These are phyloP conservation scores for Alternaria arborescens DNA, from an alignment of 2,329 filamentous ascomycete genomes.

Conservation along the genomic window DNA sequence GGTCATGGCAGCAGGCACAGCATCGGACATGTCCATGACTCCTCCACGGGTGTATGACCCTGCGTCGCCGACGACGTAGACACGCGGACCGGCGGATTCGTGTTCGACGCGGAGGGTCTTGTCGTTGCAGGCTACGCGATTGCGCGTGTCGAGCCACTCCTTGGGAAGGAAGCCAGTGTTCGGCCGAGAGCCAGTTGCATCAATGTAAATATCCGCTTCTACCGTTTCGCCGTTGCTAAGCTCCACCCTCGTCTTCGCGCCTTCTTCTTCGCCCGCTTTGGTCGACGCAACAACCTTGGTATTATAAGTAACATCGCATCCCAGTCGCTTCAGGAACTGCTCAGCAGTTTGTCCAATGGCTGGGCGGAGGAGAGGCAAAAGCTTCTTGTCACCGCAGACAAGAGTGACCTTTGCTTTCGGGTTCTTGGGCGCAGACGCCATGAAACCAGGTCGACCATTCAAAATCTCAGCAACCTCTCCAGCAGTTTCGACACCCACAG, in stretches of 20 bases:
- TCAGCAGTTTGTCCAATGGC: constrained; percentile 57
- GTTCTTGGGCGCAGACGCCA: constrained; percentile 49
- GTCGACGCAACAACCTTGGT: constrained; percentile 44
- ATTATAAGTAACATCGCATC: constrained; percentile 57
- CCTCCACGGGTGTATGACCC: constrained; percentile 56
- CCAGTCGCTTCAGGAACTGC: constrained; percentile 56
- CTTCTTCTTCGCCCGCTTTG: constrained; percentile 40
- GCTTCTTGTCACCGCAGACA: constrained; percentile 54
- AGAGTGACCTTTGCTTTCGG: constrained; percentile 57
- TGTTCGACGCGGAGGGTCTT: constrained; percentile 57
- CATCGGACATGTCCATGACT: constrained; percentile 53
- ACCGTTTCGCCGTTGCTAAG: constrained; percentile 58
- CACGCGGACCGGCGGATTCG: constrained; percentile 52
- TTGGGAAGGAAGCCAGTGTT: constrained; percentile 64
- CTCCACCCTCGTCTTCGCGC: constrained; percentile 54
- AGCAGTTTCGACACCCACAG: constrained; percentile 60
- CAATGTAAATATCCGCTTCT: constrained; percentile 63
- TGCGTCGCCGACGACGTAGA: constrained; percentile 62
- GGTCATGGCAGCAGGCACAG: constrained; percentile 55
- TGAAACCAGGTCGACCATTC: constrained; percentile 50
- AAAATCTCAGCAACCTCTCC: constrained; percentile 59
- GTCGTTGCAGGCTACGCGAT: constrained; percentile 60
- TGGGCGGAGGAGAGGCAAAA: constrained; percentile 56
- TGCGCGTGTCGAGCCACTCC: constrained; percentile 58
- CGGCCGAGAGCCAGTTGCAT: constrained; percentile 61